Evolutionary conservation across 148 eudicot genomes (phyloP), one percentile per base, ranked within the genome.

Genomic region (Gaultheria prostrata): DNA sequence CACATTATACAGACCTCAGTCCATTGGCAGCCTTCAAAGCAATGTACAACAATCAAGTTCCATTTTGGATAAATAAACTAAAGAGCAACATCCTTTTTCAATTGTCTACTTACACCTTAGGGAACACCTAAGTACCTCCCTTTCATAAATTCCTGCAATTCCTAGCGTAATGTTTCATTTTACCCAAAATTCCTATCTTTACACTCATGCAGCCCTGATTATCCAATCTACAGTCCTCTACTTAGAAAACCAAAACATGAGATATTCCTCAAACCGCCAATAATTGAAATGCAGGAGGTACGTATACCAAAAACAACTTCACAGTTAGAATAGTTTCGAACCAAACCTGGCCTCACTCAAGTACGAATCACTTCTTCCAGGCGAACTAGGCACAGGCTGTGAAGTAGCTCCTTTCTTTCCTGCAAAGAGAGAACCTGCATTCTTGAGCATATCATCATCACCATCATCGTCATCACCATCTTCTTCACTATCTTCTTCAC

Each of bases 261-360:
- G 3, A 78, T 17, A 78, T 53, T 78, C 65, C 80, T 33, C 20
- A 32, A 78, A 6, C 15, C n/a, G 30, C 6, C n/a, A 51, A 30
- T 53, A 78, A 18, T 0, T 8, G 7, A 53, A 78, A 56, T 56
- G 67, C 61, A 53, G 43, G 35, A 56, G 72, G 28, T 67, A 13
- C 6, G 2, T 28, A 67, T 3, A 8, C 53, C 10, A 51, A 28
- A 8, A 50, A 28, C 6, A 8, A 3, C 15, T 32, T 14, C 49
- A 77, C 35, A 61, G n/a, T 49, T 13, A 33, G 46, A 57, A 63
- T 59, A 39, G 33, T 80, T 65, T 20, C 33, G 59, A 51, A 80
- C 48, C 77, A 11, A 77, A 95, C 98, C 98, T 95, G 67, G 93
- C 93, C 84, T 92, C 93, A 83, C 93, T 92, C 56, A 95, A 93